Conservation (phyloP, 1,284 basidiomycete species). For the Moesziomyces sp. region DNA sequence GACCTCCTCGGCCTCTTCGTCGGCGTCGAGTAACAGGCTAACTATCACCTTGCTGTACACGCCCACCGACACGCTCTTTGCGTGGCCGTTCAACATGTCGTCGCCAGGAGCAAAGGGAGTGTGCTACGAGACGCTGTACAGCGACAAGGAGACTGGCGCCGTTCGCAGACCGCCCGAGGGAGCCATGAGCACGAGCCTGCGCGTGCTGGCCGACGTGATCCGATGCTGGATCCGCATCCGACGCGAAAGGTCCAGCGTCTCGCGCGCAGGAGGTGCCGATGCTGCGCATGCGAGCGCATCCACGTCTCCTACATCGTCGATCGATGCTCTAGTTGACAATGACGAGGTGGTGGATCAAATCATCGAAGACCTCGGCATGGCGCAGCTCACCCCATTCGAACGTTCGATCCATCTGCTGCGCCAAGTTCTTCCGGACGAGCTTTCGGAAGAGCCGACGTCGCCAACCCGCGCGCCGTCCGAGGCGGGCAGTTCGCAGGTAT, state of each 20-base stretch:
- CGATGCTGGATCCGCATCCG: conserved; percentile 39
- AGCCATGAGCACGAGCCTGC: conserved; percentile 37
- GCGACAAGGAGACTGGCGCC: conserved; percentile 1
- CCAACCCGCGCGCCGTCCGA: background rate
- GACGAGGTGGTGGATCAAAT: conserved; percentile 36
- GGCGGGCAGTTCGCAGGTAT: conserved; percentile 9
- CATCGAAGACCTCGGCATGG: conserved; percentile 17
- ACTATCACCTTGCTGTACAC: conserved; percentile 32
- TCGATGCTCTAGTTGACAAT: conserved; percentile 27
- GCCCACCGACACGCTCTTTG: conserved; percentile 32
- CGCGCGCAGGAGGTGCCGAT: conserved; percentile 5
- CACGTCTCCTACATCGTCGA: conserved; percentile 13
- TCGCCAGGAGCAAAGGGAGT: conserved; percentile 28
- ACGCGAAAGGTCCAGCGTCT: conserved; percentile 9
- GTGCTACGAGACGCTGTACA: conserved; percentile 30
- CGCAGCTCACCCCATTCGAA: conserved; percentile 26
- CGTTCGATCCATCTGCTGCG: conserved; percentile 29
- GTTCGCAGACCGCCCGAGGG: conserved; percentile 25
- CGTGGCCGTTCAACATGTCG: conserved; percentile 39
- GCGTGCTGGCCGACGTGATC: conserved; percentile 33
- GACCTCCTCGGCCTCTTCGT: background rate
- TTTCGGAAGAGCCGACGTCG: background rate
- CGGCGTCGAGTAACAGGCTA: conserved; percentile 3
- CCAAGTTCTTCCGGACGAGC: conserved; percentile 16
- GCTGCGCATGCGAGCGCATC: background rate